Base-by-base conservation (phyloP, 2,329 filamentous ascomycete genomes). In the Talaromyces sp. region DNA sequence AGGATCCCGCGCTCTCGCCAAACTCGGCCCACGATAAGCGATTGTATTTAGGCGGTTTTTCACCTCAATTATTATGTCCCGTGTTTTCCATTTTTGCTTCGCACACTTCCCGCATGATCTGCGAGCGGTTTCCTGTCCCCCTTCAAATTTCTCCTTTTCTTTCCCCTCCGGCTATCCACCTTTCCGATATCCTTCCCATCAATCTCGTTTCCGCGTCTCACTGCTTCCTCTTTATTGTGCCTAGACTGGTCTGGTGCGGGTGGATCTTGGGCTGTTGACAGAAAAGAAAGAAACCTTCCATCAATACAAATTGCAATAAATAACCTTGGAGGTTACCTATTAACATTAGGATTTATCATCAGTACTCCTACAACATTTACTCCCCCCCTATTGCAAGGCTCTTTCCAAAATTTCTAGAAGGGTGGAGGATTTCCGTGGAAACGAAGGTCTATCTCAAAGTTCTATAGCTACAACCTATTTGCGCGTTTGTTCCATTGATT, bases 11-110 rank as follows among this genome's bases (percentile, higher is more conserved):
- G 87, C 89, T 55, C 77, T 99, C 70, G 90, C 95, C 79, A 99
- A 97, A 82, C 80, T 99, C 66, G 94, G 94, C 13, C 90, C 91
- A 46, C 87, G 93, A 84, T 94, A 82, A 70, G 58, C 55, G 42
- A 51, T 55, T 57, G 48, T 60, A 61, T 57, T 43, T 57, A 59
- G 49, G 43, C 53, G 55, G 56, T 43, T 48, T 22, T 56, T 48
- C 42, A 40, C 37, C 47, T 53, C 51, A 47, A 19, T 51, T 40
- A 30, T 60, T 54, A 53, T 42, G 47, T 55, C 54, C 43, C 33
- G 51, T 19, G 46, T 54, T 56, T 20, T 67, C 56, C 42, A 51
- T 30, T 54, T 45, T 47, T 57, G 52, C 50, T 55, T 56, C 41
- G 42, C 47, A 46, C 52, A 51, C 29, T 46, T 44, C 46, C 41